Evolutionary conservation across 768 basidiomycete species (phyloP).

Genomic region (Russula olivacea): DNA sequence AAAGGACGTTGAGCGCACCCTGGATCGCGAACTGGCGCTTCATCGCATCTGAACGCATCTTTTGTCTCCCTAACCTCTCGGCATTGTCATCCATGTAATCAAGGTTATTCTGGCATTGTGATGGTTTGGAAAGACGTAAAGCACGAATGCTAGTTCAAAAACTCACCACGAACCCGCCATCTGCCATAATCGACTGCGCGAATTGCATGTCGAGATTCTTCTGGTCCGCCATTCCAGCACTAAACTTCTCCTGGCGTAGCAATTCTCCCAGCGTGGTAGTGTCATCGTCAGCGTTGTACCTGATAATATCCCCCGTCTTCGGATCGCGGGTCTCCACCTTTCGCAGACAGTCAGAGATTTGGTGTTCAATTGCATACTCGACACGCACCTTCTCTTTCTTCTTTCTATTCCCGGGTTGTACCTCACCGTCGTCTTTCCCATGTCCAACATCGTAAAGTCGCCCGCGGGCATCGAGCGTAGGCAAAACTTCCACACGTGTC

Average conservation of each 20-base stretch:
- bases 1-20: constrained; percentile 42
- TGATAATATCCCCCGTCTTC: constrained; percentile 83
- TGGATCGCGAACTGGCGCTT: constrained; percentile 96
- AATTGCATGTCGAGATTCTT: constrained; percentile 89
- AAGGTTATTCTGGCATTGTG: constrained; percentile 56
- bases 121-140: constrained; percentile 1
- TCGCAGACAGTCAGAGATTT: constrained; percentile 5
- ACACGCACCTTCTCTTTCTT: constrained; percentile 63
- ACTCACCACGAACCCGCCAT: constrained; percentile 78
- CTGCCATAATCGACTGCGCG: constrained; percentile 80
- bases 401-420: constrained; percentile 63
- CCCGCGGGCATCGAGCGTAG: constrained; percentile 81
- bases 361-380: constrained; percentile 9
- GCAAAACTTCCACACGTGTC: constrained; percentile 75
- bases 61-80: constrained; percentile 84
- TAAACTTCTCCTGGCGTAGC: constrained; percentile 87
- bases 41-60: constrained; percentile 95
- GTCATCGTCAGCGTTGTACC: constrained; percentile 91
- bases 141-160: not conserved
- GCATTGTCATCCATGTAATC: constrained; percentile 98
- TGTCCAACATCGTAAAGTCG: constrained; percentile 87
- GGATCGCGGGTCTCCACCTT: constrained; percentile 86
- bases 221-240: constrained; percentile 84
- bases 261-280: constrained; percentile 81
- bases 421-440: constrained; percentile 52